These are phyloP conservation scores for Colletotrichum costaricense DNA, from an alignment of 2,329 filamentous ascomycete genomes.

Conservation along the genomic window DNA sequence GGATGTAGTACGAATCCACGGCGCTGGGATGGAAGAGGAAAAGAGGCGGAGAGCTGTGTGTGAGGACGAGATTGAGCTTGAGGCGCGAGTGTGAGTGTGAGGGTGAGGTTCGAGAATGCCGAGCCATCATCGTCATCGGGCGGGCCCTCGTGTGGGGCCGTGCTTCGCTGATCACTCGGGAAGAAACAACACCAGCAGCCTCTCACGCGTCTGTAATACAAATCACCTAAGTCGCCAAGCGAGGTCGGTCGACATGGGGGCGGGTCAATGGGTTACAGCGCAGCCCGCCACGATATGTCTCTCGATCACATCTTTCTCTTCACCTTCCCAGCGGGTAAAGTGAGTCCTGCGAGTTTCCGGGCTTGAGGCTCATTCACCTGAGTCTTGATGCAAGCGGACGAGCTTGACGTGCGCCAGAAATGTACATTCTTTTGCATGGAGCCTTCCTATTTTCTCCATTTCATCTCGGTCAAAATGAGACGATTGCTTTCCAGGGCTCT, in stretches of 20 bases:
- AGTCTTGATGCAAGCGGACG: conserved; percentile 12
- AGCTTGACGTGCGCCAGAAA: conserved; percentile 4
- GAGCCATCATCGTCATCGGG: conserved; percentile 26
- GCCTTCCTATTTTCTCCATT: too few species aligned
- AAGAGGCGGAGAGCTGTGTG: neutral
- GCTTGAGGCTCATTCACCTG: conserved; percentile 21
- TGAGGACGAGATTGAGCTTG: conserved; percentile 12
- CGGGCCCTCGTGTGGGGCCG: conserved; percentile 22
- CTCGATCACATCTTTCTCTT: neutral
- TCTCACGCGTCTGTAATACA: conserved; percentile 10
- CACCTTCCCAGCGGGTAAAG: too few species aligned
- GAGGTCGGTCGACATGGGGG: neutral
- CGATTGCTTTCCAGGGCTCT: neutral
- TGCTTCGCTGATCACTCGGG: conserved; percentile 11
- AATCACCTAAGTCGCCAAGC: conserved; percentile 19
- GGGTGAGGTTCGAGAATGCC: conserved; percentile 4
- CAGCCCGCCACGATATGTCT: conserved; percentile 2
- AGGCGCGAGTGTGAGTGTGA: neutral
- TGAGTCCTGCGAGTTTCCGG: conserved; percentile 1
- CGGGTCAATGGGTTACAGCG: conserved; percentile 9
- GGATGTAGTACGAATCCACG: conserved; percentile 7
- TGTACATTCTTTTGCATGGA: neutral
- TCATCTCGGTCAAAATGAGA: neutral
- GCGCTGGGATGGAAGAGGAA: conserved; percentile 11
- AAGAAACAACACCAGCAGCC: neutral